Percentiles rank a stretch among this genome's conserved stretches.
phyloP scores from a whole-genome alignment of 2,329 filamentous ascomycete genomes.

The Microdochium paspali region DNA sequence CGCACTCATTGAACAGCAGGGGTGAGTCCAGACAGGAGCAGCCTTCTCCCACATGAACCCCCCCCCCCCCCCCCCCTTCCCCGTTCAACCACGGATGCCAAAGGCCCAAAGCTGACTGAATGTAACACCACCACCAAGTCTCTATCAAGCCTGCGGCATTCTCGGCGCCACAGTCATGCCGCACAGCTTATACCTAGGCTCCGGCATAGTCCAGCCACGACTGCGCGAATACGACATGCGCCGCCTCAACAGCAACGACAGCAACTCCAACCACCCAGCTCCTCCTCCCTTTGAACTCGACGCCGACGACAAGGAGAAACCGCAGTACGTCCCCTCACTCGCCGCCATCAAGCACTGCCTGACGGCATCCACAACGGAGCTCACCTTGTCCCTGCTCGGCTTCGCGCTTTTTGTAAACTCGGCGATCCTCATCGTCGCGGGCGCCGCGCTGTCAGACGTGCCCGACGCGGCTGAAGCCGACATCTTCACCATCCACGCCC shows the following conservation, averaged over 20 bases:
- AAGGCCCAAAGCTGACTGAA: too few relatives aligned
- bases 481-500: constrained; percentile 72
- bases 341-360: constrained; percentile 65
- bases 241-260: constrained; percentile 27
- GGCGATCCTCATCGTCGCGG: constrained; percentile 73
- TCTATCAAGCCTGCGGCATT: constrained; percentile 68
- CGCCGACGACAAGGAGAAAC: constrained; percentile 27
- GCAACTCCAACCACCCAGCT: not conserved
- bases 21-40: constrained; percentile 19
- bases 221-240: constrained; percentile 57
- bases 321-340: constrained; percentile 61
- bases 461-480: constrained; percentile 57
- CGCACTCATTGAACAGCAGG: constrained; percentile 46
- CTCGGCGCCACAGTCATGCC: constrained; percentile 70
- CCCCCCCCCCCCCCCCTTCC: too few relatives aligned
- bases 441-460: constrained; percentile 60
- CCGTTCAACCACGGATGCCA: too few relatives aligned
- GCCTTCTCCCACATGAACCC: too few relatives aligned
- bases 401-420: constrained; percentile 82
- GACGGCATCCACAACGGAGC: constrained; percentile 63
- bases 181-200: constrained; percentile 59
- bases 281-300: constrained; percentile 11
- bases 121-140: constrained; percentile 12
- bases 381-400: constrained; percentile 65
- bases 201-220: constrained; percentile 58